Base-by-base conservation (phyloP, 2,329 filamentous ascomycete species). In the Alternaria novae-zelandiae region DNA sequence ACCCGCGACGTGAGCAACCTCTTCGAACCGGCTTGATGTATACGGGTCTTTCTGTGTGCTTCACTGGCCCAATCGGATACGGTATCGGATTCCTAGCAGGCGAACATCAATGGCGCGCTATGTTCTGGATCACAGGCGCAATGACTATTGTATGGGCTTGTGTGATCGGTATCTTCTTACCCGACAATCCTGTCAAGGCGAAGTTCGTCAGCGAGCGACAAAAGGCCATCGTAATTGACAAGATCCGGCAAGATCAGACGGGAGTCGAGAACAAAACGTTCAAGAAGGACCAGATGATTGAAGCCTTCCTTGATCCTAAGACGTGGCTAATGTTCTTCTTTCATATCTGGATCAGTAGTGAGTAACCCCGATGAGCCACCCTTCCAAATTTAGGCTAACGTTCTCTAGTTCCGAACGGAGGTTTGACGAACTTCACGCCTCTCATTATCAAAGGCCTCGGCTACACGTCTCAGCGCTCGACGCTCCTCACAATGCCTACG, bases 181-280 rank as follows among this genome's bases (percentile, higher is more conserved):
- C 79, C 0, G 78, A 81, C 63, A 81, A 78, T 54, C 78, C 78
- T 3, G 17, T 77, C 80, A 79, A 79, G 73, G 78, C 70, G 3
- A 76, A 78, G 12, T 69, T 73, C 13, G 66, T 82, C 15, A 75
- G 67, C 8, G 70, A 76, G 43, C 70, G 66, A 32, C 79, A 81
- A 59, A 79, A 81, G 57, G 55, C 78, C 15, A 72, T 67, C 50
- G 66, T 67, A 9, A 63, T 69, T 8, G 64, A 69, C 55, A 77
- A 81, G 3, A 70, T 84, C 1, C 74, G 79, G 13, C 73, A 74
- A 17, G 84, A 85, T 59, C 79, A 82, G 59, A 84, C 81, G 4
- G 83, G 83, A 17, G 82, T 84, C 21, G 82, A 84, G 63, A 84
- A 83, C 69, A 83, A 83, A 56, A 73, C 78, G 11, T 81, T 84